Conservation (phyloP, 805 yeast genomes). For the Yarrowia divulgata region DNA sequence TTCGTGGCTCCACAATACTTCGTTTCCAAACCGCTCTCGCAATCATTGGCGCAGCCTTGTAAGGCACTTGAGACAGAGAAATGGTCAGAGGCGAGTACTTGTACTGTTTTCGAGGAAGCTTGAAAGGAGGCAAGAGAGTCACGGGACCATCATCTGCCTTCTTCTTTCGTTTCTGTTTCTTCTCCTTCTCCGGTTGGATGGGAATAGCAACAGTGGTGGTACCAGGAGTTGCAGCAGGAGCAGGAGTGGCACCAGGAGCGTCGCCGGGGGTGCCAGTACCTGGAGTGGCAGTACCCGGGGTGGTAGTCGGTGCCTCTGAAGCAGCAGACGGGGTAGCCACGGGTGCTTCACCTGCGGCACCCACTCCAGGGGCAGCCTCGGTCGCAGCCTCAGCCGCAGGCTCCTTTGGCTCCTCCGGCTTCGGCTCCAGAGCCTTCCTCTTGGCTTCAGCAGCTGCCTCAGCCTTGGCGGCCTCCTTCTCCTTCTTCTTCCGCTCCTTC, state of each 20-base stretch:
- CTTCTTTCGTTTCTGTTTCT: slow-evolving; percentile 36
- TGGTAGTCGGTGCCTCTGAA: neutral
- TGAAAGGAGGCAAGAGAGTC: slow-evolving; percentile 16
- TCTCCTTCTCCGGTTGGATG: slow-evolving; percentile 1
- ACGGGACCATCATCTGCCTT: slow-evolving; percentile 39
- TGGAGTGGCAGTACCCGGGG: too few species aligned
- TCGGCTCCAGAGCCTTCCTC: neutral
- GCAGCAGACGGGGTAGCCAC: too few species aligned
- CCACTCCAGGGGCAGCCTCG: too few species aligned
- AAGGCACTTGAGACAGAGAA: slow-evolving; percentile 16
- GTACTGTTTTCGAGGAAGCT: slow-evolving; percentile 31
- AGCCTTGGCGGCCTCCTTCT: neutral
- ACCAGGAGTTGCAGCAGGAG: neutral
- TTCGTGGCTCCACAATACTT: slow-evolving; percentile 28
- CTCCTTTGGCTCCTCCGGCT: neutral
- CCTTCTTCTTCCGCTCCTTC: slow-evolving; percentile 48
- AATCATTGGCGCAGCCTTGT: slow-evolving; percentile 32
- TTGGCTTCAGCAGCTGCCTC: slow-evolving; percentile 15
- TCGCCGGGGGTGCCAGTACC: neutral
- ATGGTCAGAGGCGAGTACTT: slow-evolving; percentile 28
- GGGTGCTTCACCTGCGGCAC: too few species aligned
- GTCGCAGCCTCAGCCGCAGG: neutral
- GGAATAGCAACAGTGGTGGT: neutral
- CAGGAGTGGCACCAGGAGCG: neutral
- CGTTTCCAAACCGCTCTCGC: slow-evolving; percentile 38